A percentile compares a stretch with the other conserved stretches of the same genome.
These are phyloP conservation scores for Claviceps pusilla DNA, from an alignment of 2,329 filamentous ascomycete genomes.

Conservation along the genomic window DNA sequence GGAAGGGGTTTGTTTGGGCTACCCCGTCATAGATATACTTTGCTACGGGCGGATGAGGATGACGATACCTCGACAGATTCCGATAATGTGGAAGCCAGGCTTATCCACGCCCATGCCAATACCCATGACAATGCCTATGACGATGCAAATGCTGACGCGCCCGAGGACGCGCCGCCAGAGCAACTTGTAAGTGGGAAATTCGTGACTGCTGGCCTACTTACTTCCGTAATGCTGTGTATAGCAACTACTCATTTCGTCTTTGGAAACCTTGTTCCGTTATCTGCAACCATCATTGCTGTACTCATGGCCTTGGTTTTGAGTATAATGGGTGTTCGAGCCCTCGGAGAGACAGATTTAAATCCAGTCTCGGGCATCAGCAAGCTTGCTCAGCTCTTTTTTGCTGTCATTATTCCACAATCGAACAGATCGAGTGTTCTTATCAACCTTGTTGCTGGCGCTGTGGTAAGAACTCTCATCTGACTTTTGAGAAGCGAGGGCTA, in stretches of 20 bases:
- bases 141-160: slow-evolving; percentile 22
- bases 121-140: not conserved
- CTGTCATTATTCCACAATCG: slow-evolving; percentile 66
- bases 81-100: not conserved
- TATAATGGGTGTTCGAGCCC: slow-evolving; percentile 56
- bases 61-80: not conserved
- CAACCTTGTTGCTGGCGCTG: slow-evolving; percentile 84
- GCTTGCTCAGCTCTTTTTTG: slow-evolving; percentile 89
- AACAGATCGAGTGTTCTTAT: slow-evolving; percentile 82
- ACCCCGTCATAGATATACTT: slow-evolving; percentile 11
- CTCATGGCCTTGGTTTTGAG: slow-evolving; percentile 67
- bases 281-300: slow-evolving; percentile 63
- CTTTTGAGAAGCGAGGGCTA: not conserved
- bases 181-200: slow-evolving; percentile 62
- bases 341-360: slow-evolving; percentile 81
- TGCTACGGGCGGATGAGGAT: slow-evolving; percentile 7
- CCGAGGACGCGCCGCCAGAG: slow-evolving; percentile 68
- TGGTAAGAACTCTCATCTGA: slow-evolving; percentile 25
- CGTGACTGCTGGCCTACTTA: slow-evolving; percentile 58
- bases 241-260: slow-evolving; percentile 72
- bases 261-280: slow-evolving; percentile 63
- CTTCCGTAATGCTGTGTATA: slow-evolving; percentile 69
- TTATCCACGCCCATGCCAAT: not conserved
- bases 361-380: slow-evolving; percentile 95
- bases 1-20: not conserved